Evolutionary conservation across 495 filamentous ascomycete genomes (phyloP).

Genomic region (Penicillium angulare): DNA sequence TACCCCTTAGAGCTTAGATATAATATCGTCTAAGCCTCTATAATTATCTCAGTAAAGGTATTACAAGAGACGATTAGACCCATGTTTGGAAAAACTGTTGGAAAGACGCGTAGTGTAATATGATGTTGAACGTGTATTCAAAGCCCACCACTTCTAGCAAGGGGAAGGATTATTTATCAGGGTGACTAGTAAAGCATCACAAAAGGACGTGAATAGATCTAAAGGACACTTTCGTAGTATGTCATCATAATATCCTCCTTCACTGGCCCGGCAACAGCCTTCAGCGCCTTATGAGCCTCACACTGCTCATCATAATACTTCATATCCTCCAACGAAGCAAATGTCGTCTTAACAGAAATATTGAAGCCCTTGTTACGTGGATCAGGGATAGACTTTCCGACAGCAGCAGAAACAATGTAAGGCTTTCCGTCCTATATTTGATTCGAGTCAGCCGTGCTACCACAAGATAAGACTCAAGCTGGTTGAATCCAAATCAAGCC

Average conservation of each 20-base stretch:
- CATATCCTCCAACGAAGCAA: slow-evolving; percentile 65
- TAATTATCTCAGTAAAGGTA: too few species aligned
- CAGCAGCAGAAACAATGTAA: slow-evolving; percentile 56
- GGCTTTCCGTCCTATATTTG: slow-evolving; percentile 58
- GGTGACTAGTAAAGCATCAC: too few species aligned
- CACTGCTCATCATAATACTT: slow-evolving; percentile 66
- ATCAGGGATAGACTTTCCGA: slow-evolving; percentile 47
- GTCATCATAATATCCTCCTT: slow-evolving; percentile 48
- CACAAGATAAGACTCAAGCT: too few species aligned
- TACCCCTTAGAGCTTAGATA: too few species aligned
- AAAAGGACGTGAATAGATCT: slow-evolving; percentile 8
- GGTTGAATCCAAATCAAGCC: too few species aligned
- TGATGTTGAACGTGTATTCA: too few species aligned
- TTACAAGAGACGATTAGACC: too few species aligned
- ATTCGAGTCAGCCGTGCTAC: neutral
- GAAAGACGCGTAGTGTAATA: too few species aligned
- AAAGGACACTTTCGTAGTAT: slow-evolving; percentile 47
- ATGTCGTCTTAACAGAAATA: slow-evolving; percentile 56
- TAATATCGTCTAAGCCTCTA: too few species aligned
- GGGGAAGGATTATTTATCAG: too few species aligned
- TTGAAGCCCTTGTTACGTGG: slow-evolving; percentile 63
- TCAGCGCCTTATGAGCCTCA: slow-evolving; percentile 59
- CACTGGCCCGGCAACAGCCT: slow-evolving; percentile 41
- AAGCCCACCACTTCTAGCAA: too few species aligned
- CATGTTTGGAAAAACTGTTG: too few species aligned